Base-by-base conservation (phyloP, 2,329 filamentous ascomycete species). In the Teratosphaeria gauchensis region DNA sequence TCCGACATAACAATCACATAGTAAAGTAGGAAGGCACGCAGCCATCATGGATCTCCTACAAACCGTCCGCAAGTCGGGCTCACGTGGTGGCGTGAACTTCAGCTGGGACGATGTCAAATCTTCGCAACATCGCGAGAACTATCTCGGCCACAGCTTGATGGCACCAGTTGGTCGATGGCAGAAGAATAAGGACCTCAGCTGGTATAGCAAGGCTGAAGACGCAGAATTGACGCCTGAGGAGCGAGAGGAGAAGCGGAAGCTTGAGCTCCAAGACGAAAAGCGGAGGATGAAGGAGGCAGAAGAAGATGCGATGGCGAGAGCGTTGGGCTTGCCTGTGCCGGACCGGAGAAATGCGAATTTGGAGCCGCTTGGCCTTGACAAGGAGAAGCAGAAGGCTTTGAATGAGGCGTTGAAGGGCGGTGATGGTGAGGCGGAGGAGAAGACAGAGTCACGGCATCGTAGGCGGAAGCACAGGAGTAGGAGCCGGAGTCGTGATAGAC, bases 91-190 rank as follows among this genome's bases (percentile, higher is more conserved):
- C 61, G 88, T 88, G 74, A 91, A 96, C 74, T 99, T 99, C 78
- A 92, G 87, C 76, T 97, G 94, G 94, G 89, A 92, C 64, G 91
- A 96, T 66, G 92, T 99, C 70, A 87, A 92, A 72, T 85, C 80
- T 64, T 95, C 91, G 55, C 78, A 82, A 24, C 92, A 96, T 70
- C 91, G 94, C 73, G 92, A 99, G 74, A 96, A 87, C 72, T 88
- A 87, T 73, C 87, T 96, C 7, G 92, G 92, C 56, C 92, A 96
- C 77, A 94, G 89, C 60, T 76, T 96, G 59, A 96, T 92, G 80
- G 92, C 92, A 56, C 74, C 92, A 0, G 91, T 96, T 3, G 92
- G 92, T 7, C 87, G 92, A 64, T 96, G 92, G 92, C 89, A 94
- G 69, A 86, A 92, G 70, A 86, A 87, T 7, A 85, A 84, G 60